phyloP scores from a whole-genome alignment of 257 asterid species.

The Echites panduratus region DNA sequence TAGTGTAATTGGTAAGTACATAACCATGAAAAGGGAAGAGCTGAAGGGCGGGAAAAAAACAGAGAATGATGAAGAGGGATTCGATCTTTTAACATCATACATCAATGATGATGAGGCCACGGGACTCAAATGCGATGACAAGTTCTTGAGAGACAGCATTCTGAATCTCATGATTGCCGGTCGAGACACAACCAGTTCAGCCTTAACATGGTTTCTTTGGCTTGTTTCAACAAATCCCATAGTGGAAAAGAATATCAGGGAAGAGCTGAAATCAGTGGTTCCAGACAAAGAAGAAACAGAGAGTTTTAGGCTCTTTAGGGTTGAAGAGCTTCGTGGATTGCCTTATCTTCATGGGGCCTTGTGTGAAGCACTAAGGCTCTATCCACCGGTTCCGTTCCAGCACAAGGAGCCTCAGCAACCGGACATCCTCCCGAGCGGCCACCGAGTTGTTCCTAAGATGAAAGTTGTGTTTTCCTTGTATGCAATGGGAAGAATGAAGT shows the following conservation, averaged over 20 bases:
- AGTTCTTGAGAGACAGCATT: constrained; percentile 44
- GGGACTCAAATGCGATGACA: constrained; percentile 23
- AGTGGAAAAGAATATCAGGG: constrained; percentile 27
- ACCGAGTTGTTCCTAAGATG: constrained; percentile 37
- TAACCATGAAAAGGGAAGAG: constrained; percentile 22
- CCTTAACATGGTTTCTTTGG: constrained; percentile 57
- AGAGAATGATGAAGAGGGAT: constrained; percentile 13
- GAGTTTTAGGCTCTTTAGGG: constrained; percentile 22
- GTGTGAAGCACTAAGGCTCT: constrained; percentile 44
- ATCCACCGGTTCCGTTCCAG: constrained; percentile 61
- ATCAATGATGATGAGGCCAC: constrained; percentile 16
- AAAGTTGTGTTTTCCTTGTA: constrained; percentile 45
- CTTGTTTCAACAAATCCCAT: constrained; percentile 38
- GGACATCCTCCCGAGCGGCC: constrained; percentile 51
- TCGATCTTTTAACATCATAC: constrained; percentile 39
- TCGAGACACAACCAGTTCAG: constrained; percentile 53
- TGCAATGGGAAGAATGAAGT: constrained; percentile 58
- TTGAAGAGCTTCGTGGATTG: constrained; percentile 23
- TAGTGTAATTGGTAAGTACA: constrained; percentile 26
- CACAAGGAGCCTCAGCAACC: constrained; percentile 43
- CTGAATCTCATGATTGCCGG: constrained; percentile 56
- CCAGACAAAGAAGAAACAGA: not conserved
- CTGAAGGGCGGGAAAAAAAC: not conserved
- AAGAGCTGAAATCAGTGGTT: constrained; percentile 26
- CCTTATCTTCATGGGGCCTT: constrained; percentile 50